Evolutionary conservation across 2,329 filamentous ascomycete species (phyloP).

Genomic region (Mariannaea sp.): DNA sequence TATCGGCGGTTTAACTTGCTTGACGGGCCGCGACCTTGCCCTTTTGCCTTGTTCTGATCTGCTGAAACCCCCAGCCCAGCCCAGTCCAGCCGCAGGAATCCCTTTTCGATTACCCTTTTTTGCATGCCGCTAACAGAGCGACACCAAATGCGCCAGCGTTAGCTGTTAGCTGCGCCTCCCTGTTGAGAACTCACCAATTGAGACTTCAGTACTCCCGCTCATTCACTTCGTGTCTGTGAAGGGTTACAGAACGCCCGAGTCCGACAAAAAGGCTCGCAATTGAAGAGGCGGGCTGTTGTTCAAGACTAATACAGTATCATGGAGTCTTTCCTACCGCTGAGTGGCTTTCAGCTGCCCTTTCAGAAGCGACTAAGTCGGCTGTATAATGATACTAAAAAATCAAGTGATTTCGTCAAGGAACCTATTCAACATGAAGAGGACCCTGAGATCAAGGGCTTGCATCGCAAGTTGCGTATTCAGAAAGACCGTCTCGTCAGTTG

Average conservation of each 20-base stretch:
- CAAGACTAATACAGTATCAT: slow-evolving; percentile 40
- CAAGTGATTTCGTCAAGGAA: slow-evolving; percentile 72
- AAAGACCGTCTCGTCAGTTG: slow-evolving; percentile 79
- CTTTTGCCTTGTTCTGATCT: slow-evolving; percentile 4
- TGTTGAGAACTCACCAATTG: slow-evolving; percentile 8
- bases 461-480: slow-evolving; percentile 79
- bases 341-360: slow-evolving; percentile 61
- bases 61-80: slow-evolving; percentile 16
- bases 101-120: not conserved
- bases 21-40: not conserved
- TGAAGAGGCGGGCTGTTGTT: not conserved
- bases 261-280: not conserved
- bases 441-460: slow-evolving; percentile 72
- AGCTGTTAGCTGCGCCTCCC: slow-evolving; percentile 10
- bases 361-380: slow-evolving; percentile 70
- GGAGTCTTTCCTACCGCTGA: slow-evolving; percentile 57
- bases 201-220: slow-evolving; percentile 11
- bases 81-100: not conserved
- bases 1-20: slow-evolving; percentile 20
- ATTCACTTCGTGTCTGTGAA: not conserved
- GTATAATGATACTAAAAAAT: slow-evolving; percentile 82
- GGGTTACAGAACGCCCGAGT: no score
- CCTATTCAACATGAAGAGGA: slow-evolving; percentile 65
- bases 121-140: slow-evolving; percentile 6
- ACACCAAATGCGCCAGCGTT: slow-evolving; percentile 16